Conservation (phyloP, 768 basidiomycete genomes). For the Boletus speciosus region DNA sequence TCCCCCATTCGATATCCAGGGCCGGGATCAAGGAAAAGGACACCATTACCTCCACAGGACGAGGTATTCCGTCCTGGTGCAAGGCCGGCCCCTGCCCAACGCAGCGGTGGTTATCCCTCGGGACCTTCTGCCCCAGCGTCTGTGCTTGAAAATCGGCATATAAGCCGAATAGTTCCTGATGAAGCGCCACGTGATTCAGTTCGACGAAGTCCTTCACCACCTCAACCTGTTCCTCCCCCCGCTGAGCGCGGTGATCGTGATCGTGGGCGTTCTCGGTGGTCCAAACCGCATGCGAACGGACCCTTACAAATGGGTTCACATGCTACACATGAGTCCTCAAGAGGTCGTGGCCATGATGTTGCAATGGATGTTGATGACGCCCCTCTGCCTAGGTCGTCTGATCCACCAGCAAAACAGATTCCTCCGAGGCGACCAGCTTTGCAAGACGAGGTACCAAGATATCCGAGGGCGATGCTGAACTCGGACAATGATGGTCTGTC, state of each 20-base stretch:
- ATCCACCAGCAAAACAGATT: constrained; percentile 15
- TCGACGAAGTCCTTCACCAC: constrained; percentile 14
- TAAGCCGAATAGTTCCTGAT: not conserved
- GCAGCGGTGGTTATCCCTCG: constrained; percentile 7
- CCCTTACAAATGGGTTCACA: constrained; percentile 14
- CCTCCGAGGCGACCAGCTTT: constrained; percentile 15
- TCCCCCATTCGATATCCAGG: constrained; percentile 22
- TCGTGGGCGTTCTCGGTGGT: constrained; percentile 12
- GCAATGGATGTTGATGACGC: constrained; percentile 29
- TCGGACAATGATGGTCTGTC: constrained; percentile 16
- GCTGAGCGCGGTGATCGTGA: constrained; percentile 17
- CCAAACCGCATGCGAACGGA: constrained; percentile 10
- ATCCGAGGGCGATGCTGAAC: constrained; percentile 37
- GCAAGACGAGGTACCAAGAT: constrained; percentile 31
- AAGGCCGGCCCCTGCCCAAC: constrained; percentile 11
- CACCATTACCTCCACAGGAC: constrained; percentile 37
- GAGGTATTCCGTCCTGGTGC: constrained; percentile 26
- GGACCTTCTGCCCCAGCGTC: constrained; percentile 3
- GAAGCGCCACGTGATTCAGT: constrained; percentile 5
- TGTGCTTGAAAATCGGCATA: constrained; percentile 7
- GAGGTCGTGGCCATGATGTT: constrained; percentile 20
- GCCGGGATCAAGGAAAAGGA: constrained; percentile 33
- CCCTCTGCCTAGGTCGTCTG: constrained; percentile 18
- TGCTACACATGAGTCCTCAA: constrained; percentile 17
- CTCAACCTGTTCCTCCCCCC: not conserved